Evolutionary conservation across 306 rosid species (phyloP).

Genomic region (Vigna reflexopilosa): DNA sequence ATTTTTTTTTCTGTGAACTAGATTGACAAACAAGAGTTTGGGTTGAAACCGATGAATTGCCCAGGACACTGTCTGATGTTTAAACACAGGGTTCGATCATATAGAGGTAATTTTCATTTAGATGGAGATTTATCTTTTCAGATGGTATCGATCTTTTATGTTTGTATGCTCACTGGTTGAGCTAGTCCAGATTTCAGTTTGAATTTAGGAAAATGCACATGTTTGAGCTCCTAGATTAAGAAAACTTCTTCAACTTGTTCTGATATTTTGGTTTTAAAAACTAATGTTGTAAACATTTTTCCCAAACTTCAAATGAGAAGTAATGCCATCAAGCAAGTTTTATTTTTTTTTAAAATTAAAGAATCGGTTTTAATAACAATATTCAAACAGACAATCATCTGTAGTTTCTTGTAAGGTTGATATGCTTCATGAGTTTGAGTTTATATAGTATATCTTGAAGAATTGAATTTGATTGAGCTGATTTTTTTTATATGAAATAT

Average conservation of each 20-base stretch:
- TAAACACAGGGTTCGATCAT: constrained; percentile 94
- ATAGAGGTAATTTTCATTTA: constrained; percentile 65
- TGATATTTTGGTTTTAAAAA: neutral
- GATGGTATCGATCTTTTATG: constrained; percentile 9
- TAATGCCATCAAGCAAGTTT: neutral
- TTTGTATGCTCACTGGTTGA: constrained; percentile 21
- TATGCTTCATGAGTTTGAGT: constrained; percentile 26
- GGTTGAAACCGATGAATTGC: constrained; percentile 98
- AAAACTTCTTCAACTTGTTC: neutral
- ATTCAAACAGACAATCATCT: neutral
- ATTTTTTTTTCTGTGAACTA: constrained; percentile 42
- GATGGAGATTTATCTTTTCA: constrained; percentile 21
- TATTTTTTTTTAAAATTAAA: neutral
- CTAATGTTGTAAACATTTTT: neutral
- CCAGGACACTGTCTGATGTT: constrained; percentile 99
- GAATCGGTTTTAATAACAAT: neutral
- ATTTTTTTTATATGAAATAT: constrained; percentile 11
- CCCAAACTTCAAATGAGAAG: neutral
- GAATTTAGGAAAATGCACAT: constrained; percentile 12
- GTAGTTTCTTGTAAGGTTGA: neutral
- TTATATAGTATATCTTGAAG: neutral
- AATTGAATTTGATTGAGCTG: neutral
- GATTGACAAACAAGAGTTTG: constrained; percentile 98
- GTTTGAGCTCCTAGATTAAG: constrained; percentile 8
- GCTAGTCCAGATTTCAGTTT: constrained; percentile 33